Conservation (phyloP, 2,329 filamentous ascomycete genomes). For the Talaromyces rugulosus region DNA sequence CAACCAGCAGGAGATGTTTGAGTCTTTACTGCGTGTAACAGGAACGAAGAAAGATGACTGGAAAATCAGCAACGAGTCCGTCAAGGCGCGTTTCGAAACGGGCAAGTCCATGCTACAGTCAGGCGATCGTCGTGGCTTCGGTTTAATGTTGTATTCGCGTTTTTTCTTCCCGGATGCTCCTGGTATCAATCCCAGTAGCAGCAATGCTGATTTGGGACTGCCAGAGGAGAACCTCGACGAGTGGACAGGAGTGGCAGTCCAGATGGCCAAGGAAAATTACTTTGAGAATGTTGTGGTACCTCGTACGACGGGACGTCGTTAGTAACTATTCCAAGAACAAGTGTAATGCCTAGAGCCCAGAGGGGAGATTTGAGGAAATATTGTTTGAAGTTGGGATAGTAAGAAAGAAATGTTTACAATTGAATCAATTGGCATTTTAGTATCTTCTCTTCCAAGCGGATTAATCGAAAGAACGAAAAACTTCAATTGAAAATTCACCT, state of each 20-base stretch:
- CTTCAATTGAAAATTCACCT: not conserved
- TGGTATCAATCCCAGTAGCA: conserved; percentile 38
- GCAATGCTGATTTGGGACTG: not conserved
- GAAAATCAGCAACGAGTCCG: conserved; percentile 49
- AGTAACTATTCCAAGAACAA: not conserved
- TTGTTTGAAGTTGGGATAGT: no score
- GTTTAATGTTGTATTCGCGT: conserved; percentile 52
- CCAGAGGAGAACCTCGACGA: conserved; percentile 10
- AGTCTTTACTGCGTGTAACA: conserved; percentile 55
- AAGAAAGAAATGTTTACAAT: no score
- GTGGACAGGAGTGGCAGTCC: not conserved
- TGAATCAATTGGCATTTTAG: no score
- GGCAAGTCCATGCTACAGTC: conserved; percentile 38
- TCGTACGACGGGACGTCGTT: not conserved
- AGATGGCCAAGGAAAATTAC: conserved; percentile 8
- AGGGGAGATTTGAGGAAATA: no score
- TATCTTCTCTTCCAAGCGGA: no score
- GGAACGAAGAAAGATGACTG: conserved; percentile 58
- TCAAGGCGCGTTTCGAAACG: conserved; percentile 47
- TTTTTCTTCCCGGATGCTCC: conserved; percentile 49
- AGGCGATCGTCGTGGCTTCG: conserved; percentile 45
- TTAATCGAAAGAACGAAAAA: not conserved
- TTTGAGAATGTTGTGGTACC: conserved; percentile 4
- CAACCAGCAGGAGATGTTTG: conserved; percentile 63
- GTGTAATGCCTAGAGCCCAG: no score